Base-by-base conservation (phyloP, 2,329 filamentous ascomycete genomes). In the Chaetomiaceae sp. region DNA sequence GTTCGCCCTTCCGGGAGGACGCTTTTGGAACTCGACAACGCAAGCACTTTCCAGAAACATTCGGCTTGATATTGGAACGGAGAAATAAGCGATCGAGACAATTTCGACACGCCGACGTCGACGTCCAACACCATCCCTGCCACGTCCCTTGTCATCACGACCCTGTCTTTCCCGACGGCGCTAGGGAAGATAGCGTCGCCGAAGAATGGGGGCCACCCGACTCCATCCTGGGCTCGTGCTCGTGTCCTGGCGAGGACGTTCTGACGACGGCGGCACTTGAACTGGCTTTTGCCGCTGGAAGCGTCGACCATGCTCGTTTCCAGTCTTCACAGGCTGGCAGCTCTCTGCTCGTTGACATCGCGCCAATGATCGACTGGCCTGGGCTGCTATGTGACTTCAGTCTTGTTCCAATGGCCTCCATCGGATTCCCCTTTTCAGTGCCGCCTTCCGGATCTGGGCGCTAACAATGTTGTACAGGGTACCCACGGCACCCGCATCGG, bases 401-500 rank as follows among this genome's bases (percentile, higher is more conserved):
- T 42, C n/a, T 39, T 25, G 9, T 46, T 33, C 17, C 17, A 20
- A 6, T 11, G 12, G 19, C 44, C 23, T 14, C n/a, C 17, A 34
- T 27, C 47, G 36, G 34, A 20, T 39, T 37, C 27, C 39, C 27
- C 43, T 39, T 14, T 45, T 17, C 46, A 54, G 39, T 20, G 27
- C 34, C 47, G 47, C 25, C 29, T 37, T 47, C 36, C 34, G 20
- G 20, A 22, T 46, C 23, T 34, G 15, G 45, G 47, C 39, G 45
- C 46, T 23, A 22, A 46, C 23, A 20, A 39, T 12, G 7, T 19
- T 36, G 51, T 56, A 45, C 45, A 44, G 38, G 40, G 53, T 51
- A 53, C 43, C 48, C 51, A 46, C 50, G 23, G 19, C 20, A 6
- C 20, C 36, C 33, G 53, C 47, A 47, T n/a, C 34, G 43, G 55